These are phyloP conservation scores for Camelina hispida DNA, from an alignment of 345 rosid species.

Conservation along the genomic window DNA sequence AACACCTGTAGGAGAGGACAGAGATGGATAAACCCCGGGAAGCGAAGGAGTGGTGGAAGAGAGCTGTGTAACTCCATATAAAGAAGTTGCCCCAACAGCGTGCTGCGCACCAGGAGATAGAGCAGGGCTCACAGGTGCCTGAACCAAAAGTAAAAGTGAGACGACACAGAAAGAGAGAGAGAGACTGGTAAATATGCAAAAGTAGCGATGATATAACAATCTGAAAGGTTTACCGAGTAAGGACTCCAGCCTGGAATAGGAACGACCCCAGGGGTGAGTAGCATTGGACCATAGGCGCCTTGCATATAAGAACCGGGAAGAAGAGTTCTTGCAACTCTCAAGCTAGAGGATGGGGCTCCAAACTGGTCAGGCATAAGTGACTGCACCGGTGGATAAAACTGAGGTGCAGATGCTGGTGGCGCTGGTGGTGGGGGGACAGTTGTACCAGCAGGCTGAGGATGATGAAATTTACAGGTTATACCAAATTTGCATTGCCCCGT, in stretches of 20 bases:
- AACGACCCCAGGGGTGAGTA: slow-evolving; percentile 75
- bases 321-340: slow-evolving; percentile 76
- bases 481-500: slow-evolving; percentile 98
- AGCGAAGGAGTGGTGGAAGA: slow-evolving; percentile 72
- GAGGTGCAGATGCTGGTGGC: slow-evolving; percentile 58
- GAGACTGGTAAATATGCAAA: neutral
- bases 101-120: slow-evolving; percentile 80
- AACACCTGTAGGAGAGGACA: slow-evolving; percentile 56
- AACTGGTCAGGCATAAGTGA: slow-evolving; percentile 79
- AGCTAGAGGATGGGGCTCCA: slow-evolving; percentile 57
- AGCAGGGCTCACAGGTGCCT: slow-evolving; percentile 87
- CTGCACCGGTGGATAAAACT: slow-evolving; percentile 78
- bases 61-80: slow-evolving; percentile 71
- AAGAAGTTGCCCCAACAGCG: slow-evolving; percentile 72
- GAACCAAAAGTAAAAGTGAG: slow-evolving; percentile 36
- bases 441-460: slow-evolving; percentile 79
- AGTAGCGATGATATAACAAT: neutral
- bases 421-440: slow-evolving; percentile 48
- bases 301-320: slow-evolving; percentile 77
- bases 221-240: slow-evolving; percentile 63
- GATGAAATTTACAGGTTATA: slow-evolving; percentile 90
- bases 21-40: slow-evolving; percentile 62
- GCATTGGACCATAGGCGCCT: slow-evolving; percentile 78
- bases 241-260: slow-evolving; percentile 83
- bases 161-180: neutral